Evolutionary conservation across 208 protist species (phyloP).

Genomic region (Leptomonas pyrrhocoris): DNA sequence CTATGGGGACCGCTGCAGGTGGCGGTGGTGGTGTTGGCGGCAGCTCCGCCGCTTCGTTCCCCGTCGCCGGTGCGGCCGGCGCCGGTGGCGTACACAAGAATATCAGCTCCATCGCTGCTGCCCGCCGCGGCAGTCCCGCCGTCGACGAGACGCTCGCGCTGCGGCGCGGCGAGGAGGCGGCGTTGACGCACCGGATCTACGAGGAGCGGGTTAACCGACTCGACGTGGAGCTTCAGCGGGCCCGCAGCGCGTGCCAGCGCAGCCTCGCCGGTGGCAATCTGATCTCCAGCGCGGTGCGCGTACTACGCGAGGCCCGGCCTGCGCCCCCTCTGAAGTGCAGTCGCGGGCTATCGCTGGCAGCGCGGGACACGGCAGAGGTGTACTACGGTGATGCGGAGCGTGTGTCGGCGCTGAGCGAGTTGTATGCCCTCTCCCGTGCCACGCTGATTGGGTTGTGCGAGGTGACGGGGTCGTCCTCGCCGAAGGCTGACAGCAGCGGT

Average conservation of each 20-base stretch:
- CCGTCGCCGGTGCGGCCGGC: neutral
- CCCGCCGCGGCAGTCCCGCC: constrained; percentile 5
- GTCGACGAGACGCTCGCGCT: constrained; percentile 12
- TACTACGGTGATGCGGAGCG: constrained; percentile 38
- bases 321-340: constrained; percentile 44
- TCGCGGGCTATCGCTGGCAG: constrained; percentile 70
- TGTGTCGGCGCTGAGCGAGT: constrained; percentile 21
- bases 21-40: neutral
- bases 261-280: constrained; percentile 71
- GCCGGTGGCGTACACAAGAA: constrained; percentile 8
- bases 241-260: constrained; percentile 55
- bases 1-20: neutral
- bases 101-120: constrained; percentile 10
- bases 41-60: neutral
- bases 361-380: constrained; percentile 44
- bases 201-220: constrained; percentile 26
- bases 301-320: constrained; percentile 43
- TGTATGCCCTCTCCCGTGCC: constrained; percentile 23
- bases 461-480: neutral
- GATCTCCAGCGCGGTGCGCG: constrained; percentile 61
- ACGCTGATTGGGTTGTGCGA: constrained; percentile 23
- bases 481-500: neutral
- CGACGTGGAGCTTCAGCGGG: constrained; percentile 30
- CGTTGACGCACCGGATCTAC: constrained; percentile 18
- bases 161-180: constrained; percentile 25